These are phyloP conservation scores for Cutaneotrichosporon sp. DNA, from an alignment of 1,284 basidiomycete species.

Conservation along the genomic window DNA sequence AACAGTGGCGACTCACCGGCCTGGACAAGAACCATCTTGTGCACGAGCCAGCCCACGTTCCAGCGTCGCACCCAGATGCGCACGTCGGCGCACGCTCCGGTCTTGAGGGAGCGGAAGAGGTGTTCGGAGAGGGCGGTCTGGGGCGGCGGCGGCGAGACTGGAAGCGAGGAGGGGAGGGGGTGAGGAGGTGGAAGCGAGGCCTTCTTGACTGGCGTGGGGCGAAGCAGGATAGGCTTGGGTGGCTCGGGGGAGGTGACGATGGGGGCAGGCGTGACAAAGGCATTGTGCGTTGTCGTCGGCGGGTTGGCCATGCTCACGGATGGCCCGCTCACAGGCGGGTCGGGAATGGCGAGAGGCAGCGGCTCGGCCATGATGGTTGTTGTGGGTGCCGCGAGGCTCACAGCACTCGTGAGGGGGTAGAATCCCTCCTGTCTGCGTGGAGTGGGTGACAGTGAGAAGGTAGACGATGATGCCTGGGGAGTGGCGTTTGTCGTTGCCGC, in stretches of 20 bases:
- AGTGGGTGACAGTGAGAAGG: neutral
- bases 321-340: neutral
- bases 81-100: constrained; percentile 73
- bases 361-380: neutral
- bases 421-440: constrained; percentile 3
- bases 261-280: neutral
- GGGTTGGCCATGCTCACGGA: constrained; percentile 1
- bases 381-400: neutral
- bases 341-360: neutral
- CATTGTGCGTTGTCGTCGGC: constrained; percentile 1
- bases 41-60: constrained; percentile 73
- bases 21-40: constrained; percentile 81
- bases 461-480: neutral
- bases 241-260: neutral
- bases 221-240: constrained; percentile 4
- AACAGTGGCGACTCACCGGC: constrained; percentile 60
- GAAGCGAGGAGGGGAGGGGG: constrained; percentile 16
- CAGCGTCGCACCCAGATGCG: constrained; percentile 70
- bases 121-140: constrained; percentile 55
- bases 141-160: constrained; percentile 30
- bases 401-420: neutral
- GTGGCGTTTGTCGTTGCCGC: constrained; percentile 7
- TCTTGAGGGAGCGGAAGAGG: constrained; percentile 71
- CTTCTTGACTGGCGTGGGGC: constrained; percentile 21
- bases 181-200: constrained; percentile 9